A percentile compares a stretch with the other conserved stretches of the same genome.
phyloP scores from a whole-genome alignment of 2,329 filamentous ascomycete species.

The Escovopsis sp. region DNA sequence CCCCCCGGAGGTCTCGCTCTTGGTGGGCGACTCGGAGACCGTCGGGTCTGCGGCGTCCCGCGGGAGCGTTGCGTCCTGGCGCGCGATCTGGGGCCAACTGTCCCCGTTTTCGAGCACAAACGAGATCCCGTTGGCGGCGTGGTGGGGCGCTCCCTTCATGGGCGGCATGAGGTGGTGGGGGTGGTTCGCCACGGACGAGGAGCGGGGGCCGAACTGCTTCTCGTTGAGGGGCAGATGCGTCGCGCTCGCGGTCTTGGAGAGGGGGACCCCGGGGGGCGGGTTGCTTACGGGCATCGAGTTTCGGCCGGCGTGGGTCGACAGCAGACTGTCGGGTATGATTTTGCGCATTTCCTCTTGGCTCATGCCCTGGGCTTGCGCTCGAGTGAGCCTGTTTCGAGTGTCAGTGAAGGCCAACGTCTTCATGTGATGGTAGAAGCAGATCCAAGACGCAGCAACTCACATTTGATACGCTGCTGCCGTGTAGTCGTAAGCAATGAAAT shows the following conservation, averaged over 20 bases:
- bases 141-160: conserved; percentile 56
- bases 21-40: conserved; percentile 27
- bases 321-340: no score
- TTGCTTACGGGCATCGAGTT: no score
- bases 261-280: no score
- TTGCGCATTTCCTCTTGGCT: neutral
- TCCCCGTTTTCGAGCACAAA: conserved; percentile 80
- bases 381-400: conserved; percentile 20
- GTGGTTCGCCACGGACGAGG: no score
- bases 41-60: conserved; percentile 40
- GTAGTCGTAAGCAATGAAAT: conserved; percentile 94
- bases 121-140: conserved; percentile 74
- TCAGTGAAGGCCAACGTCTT: conserved; percentile 6
- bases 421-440: no score
- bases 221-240: no score
- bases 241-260: no score
- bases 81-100: conserved; percentile 81
- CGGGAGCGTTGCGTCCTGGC: conserved; percentile 63
- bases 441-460: conserved; percentile 26
- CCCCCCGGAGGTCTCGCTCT: conserved; percentile 47
- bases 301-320: no score
- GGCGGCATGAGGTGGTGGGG: conserved; percentile 28
- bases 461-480: conserved; percentile 65
- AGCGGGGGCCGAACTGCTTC: no score
- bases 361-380: conserved; percentile 1